These are phyloP conservation scores for Pythium phragmiticola DNA, from an alignment of 352 stramenopile genomes.

Conservation along the genomic window DNA sequence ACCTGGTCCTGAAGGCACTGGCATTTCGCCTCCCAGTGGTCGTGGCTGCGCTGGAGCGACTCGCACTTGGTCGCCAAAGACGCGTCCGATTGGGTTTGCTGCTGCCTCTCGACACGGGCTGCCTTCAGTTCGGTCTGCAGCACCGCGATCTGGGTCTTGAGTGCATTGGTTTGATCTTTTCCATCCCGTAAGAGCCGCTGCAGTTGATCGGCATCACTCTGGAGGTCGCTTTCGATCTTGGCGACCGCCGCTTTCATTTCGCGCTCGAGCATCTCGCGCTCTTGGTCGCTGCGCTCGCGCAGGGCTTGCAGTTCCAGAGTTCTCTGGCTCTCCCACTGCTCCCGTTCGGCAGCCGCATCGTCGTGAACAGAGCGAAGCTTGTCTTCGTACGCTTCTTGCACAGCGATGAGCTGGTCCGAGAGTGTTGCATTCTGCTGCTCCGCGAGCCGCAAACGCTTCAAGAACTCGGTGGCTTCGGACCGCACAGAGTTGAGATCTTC, in stretches of 20 bases:
- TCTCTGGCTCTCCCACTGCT: slow-evolving; percentile 31
- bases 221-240: slow-evolving; percentile 42
- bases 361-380: slow-evolving; percentile 44
- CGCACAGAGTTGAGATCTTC: slow-evolving; percentile 19
- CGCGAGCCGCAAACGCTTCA: slow-evolving; percentile 35
- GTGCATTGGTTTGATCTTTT: slow-evolving; percentile 10
- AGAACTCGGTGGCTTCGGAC: slow-evolving; percentile 30
- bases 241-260: slow-evolving; percentile 41
- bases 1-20: slow-evolving; percentile 21
- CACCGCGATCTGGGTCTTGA: slow-evolving; percentile 5
- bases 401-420: slow-evolving; percentile 36
- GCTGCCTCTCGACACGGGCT: slow-evolving; percentile 5
- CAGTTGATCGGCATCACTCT: slow-evolving; percentile 31
- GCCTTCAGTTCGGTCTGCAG: slow-evolving; percentile 9
- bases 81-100: slow-evolving; percentile 6
- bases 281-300: slow-evolving; percentile 33
- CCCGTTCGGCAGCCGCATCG: slow-evolving; percentile 30
- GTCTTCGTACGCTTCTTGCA: slow-evolving; percentile 46
- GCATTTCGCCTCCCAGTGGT: slow-evolving; percentile 23
- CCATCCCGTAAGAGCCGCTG: slow-evolving; percentile 19
- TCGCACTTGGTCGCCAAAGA: slow-evolving; percentile 9
- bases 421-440: slow-evolving; percentile 44
- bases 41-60: slow-evolving; percentile 4
- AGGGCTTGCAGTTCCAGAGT: slow-evolving; percentile 35
- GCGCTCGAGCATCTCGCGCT: slow-evolving; percentile 41